These are phyloP conservation scores for Penicillium canariense DNA, from an alignment of 495 filamentous ascomycete genomes.

Conservation along the genomic window DNA sequence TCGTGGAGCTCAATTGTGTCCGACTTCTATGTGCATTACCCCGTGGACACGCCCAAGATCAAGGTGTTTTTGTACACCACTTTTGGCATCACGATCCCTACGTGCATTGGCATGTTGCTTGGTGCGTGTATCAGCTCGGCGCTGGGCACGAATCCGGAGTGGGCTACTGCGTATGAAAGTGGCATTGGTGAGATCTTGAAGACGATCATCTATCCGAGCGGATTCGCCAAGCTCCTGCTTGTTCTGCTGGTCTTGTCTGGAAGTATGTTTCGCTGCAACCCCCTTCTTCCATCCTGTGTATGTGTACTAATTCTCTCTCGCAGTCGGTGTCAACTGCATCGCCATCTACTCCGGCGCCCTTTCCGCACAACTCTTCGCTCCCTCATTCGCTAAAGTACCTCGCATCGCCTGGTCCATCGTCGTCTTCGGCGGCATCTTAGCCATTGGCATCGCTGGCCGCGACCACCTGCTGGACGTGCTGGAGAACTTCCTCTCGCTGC, in stretches of 20 bases:
- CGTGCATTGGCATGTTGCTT: conserved; percentile 53
- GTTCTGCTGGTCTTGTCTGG: conserved; percentile 53
- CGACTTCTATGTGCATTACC: conserved; percentile 64
- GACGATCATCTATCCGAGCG: conserved; percentile 51
- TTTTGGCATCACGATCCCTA: conserved; percentile 49
- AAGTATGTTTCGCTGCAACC: conserved; percentile 17
- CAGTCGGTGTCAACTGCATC: conserved; percentile 41
- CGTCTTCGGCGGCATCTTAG: conserved; percentile 38
- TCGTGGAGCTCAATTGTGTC: conserved; percentile 59
- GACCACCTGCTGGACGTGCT: conserved; percentile 38
- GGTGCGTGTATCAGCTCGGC: conserved; percentile 54
- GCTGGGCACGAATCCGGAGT: conserved; percentile 46
- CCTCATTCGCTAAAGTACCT: conserved; percentile 40
- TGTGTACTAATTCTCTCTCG: conserved; percentile 1
- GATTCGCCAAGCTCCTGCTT: conserved; percentile 59
- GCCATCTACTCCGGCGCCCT: conserved; percentile 42
- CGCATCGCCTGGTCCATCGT: conserved; percentile 43
- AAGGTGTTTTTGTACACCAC: conserved; percentile 53
- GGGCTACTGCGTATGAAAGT: conserved; percentile 45
- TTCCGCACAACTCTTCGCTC: conserved; percentile 40
- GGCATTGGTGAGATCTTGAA: conserved; percentile 61
- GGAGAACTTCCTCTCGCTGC: conserved; percentile 54
- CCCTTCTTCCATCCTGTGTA: neutral
- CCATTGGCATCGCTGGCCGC: conserved; percentile 41
- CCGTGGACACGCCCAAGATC: conserved; percentile 45